Evolutionary conservation across 1,284 basidiomycete species (phyloP).

Genomic region (Meira miltonrushii): DNA sequence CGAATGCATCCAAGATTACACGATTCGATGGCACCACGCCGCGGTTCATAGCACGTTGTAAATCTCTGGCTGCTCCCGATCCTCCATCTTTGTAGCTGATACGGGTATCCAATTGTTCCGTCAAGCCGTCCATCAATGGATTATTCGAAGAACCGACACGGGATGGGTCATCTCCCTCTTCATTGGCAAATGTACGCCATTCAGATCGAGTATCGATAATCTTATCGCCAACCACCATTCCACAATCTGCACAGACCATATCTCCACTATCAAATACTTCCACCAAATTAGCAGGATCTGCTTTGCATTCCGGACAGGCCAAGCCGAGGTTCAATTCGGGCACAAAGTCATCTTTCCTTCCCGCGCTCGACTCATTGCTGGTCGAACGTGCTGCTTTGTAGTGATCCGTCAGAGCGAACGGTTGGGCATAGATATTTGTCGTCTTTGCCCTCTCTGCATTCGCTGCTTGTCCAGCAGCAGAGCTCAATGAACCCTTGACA

Average conservation of each 20-base stretch:
- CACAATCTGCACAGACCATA: conserved; percentile 93
- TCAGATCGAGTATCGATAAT: conserved; percentile 97
- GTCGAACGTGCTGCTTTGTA: conserved; percentile 16
- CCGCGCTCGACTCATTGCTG: conserved; percentile 4
- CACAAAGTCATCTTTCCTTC: conserved; percentile 35
- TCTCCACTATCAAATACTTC: conserved; percentile 98
- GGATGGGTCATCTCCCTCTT: conserved; percentile 91
- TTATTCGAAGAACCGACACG: conserved; percentile 96
- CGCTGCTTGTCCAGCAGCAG: neutral
- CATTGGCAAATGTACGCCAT: conserved; percentile 97
- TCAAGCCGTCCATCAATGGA: conserved; percentile 79
- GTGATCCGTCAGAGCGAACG: conserved; percentile 41
- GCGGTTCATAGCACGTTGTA: conserved; percentile 82
- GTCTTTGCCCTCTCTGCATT: conserved; percentile 2
- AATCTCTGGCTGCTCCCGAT: conserved; percentile 80
- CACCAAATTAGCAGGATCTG: conserved; percentile 84
- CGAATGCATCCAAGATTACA: conserved; percentile 78
- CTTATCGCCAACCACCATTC: conserved; percentile 87
- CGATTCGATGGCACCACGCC: conserved; percentile 69
- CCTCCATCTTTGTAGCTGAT: conserved; percentile 93
- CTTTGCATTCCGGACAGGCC: conserved; percentile 81
- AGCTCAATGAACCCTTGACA: neutral
- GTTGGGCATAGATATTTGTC: conserved; percentile 34
- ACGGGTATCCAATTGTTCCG: conserved; percentile 86
- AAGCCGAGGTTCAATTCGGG: conserved; percentile 47